Percentiles rank a stretch among this genome's conserved stretches.
Conservation (phyloP, 2,329 filamentous ascomycete species). For the Stagonosporopsis cucurbitacearum region DNA sequence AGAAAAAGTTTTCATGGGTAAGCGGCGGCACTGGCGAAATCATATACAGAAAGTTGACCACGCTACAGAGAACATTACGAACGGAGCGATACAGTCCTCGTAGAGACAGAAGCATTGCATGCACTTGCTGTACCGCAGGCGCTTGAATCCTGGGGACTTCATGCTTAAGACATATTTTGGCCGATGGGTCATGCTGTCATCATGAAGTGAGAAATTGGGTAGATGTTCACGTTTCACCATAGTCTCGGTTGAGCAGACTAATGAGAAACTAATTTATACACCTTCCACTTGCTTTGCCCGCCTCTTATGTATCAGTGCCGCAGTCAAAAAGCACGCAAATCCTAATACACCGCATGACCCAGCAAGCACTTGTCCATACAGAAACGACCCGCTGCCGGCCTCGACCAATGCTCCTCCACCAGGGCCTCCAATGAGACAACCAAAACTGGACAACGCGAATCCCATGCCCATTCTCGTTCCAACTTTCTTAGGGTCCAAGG, state of each 20-base stretch:
- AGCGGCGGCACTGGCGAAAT: no score
- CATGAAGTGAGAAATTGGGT: no score
- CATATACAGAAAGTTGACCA: no score
- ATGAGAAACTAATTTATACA: background rate
- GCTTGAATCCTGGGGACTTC: no score
- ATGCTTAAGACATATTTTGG: no score
- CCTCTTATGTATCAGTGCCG: conserved; percentile 17
- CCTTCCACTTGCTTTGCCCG: background rate
- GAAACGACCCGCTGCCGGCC: conserved; percentile 44
- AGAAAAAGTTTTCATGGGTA: no score
- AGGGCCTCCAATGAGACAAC: conserved; percentile 36
- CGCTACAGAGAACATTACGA: no score
- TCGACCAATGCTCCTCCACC: conserved; percentile 47
- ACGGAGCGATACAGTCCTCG: no score
- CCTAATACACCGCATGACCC: conserved; percentile 33
- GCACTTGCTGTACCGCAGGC: no score
- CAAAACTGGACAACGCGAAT: conserved; percentile 35
- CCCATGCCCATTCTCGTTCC: conserved; percentile 57
- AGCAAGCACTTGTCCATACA: conserved; percentile 53
- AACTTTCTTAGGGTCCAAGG: conserved; percentile 49
- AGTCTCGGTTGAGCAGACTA: background rate
- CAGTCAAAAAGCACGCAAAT: conserved; percentile 18
- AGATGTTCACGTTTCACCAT: background rate
- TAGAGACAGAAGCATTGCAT: no score
- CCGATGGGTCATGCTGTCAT: no score